phyloP scores from a whole-genome alignment of 23 red algal species.

The Gracilaria domingensis region DNA sequence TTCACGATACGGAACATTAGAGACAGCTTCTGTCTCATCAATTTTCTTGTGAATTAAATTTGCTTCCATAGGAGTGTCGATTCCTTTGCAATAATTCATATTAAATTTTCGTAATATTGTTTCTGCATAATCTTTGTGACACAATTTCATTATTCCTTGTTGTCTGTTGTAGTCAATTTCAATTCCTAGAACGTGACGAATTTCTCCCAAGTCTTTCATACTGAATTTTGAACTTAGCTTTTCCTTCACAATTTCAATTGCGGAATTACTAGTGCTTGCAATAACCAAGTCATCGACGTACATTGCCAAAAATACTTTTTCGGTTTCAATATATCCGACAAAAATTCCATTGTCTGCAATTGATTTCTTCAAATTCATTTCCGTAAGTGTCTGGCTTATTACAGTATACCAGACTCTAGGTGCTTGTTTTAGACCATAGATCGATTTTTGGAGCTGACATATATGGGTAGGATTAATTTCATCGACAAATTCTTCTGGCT shows the following conservation, averaged over 20 bases:
- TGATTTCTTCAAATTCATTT: background rate
- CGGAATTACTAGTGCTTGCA: background rate
- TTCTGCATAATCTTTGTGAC: background rate
- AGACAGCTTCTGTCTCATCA: too few relatives aligned
- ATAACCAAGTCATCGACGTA: slow-evolving; percentile 31
- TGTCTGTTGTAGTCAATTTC: background rate
- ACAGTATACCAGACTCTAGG: slow-evolving; percentile 1
- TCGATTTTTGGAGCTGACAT: background rate
- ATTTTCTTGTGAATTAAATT: too few relatives aligned
- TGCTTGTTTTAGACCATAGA: slow-evolving; percentile 49
- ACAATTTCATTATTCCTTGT: background rate
- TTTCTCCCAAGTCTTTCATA: too few relatives aligned
- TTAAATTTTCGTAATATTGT: background rate
- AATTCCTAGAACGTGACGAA: background rate
- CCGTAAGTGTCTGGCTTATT: background rate
- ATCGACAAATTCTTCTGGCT: background rate
- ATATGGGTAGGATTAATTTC: background rate
- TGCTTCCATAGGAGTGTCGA: slow-evolving; percentile 15
- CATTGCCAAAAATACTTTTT: background rate
- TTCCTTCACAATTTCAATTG: background rate
- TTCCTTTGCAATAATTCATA: background rate
- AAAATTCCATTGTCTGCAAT: slow-evolving; percentile 23
- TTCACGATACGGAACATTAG: slow-evolving; percentile 33
- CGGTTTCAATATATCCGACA: background rate
- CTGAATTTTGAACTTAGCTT: background rate